Percentiles rank a stretch among this genome's conserved stretches.
Evolutionary conservation across 2,329 filamentous ascomycete species (phyloP).

Genomic region (Ophiostoma triangulosporum): DNA sequence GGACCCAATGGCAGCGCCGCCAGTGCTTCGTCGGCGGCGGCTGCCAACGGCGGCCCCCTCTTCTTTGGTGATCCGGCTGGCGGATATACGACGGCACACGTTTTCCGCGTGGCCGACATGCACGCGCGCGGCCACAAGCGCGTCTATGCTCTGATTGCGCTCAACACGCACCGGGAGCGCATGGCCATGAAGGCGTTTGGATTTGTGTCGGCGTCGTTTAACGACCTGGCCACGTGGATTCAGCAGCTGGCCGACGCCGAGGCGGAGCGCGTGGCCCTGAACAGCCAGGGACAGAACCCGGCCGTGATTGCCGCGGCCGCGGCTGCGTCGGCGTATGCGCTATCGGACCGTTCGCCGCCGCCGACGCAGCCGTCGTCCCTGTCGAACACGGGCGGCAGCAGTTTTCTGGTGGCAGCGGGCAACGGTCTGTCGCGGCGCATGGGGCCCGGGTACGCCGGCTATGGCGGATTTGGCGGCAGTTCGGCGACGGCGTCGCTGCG

Average conservation of each 20-base stretch:
- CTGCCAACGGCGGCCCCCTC: conserved; percentile 48
- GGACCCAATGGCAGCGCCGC: conserved; percentile 30
- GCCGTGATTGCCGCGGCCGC: neutral
- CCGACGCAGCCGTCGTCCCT: conserved; percentile 16
- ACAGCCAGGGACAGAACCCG: neutral
- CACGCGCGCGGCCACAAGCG: conserved; percentile 54
- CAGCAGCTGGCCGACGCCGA: conserved; percentile 50
- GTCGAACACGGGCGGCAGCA: conserved; percentile 28
- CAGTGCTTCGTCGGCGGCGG: conserved; percentile 32
- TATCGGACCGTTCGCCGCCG: conserved; percentile 15
- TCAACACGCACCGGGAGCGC: conserved; percentile 51
- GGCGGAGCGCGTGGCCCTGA: conserved; percentile 33
- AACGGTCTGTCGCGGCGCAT: conserved; percentile 44
- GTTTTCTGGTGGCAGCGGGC: conserved; percentile 40
- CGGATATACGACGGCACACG: conserved; percentile 57
- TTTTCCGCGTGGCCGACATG: conserved; percentile 55
- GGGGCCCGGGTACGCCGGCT: conserved; percentile 38
- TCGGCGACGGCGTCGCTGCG: conserved; percentile 41
- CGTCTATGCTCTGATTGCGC: conserved; percentile 54
- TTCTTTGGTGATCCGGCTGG: conserved; percentile 54
- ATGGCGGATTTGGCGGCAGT: conserved; percentile 35
- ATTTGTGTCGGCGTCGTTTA: conserved; percentile 47
- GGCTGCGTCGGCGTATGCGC: conserved; percentile 15
- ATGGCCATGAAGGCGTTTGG: conserved; percentile 53
- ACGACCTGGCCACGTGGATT: conserved; percentile 52